Base-by-base conservation (phyloP, 805 yeast species). In the Sugiyamaella qingdaonensis region DNA sequence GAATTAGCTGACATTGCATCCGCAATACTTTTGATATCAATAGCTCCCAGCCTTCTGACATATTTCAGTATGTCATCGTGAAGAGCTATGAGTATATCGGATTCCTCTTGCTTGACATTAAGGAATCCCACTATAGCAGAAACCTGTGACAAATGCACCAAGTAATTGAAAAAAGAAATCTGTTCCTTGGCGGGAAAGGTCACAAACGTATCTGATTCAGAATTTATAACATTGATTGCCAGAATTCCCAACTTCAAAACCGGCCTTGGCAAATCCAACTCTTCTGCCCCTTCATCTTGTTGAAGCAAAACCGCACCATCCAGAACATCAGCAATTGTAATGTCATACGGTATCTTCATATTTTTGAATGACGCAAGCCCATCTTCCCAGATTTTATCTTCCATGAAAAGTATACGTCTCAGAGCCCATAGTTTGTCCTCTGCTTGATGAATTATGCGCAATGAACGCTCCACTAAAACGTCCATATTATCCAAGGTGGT, bases 301-400 rank as follows among this genome's bases (percentile, higher is more conserved):
- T 33, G 29, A 32, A 54, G 47, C n/a, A 46, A 45, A 10, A 74
- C 50, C 69, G 66, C 58, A 60, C 63, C 45, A 55, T 73, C 68
- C 59, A 71, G 49, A 4, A 50, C 39, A 33, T 56, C 56, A 9
- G 55, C 39, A 29, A 56, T 49, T 11, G 52, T 46, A 14, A 56
- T 36, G 10, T 64, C 65, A 29, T 65, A 61, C 1, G 24, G 43
- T 10, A 39, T n/a, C 4, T 21, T 21, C 43, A n/a, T 13, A 11
- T 39, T 16, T 14, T 5, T 11, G 16, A 39, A 14, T 11, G 19
- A 16, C 13, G 14, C 19, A 8, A 39, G 19, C 16, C 21, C 16
- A 19, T 21, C 19, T 3, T 39, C 43, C 43, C 43, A 39, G 19
- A 11, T 14, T 14, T 39, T 19, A 9, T 14, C 37, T 10, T 5